Conservation (phyloP, 257 asterid species). For the Solanum clarkiae region DNA sequence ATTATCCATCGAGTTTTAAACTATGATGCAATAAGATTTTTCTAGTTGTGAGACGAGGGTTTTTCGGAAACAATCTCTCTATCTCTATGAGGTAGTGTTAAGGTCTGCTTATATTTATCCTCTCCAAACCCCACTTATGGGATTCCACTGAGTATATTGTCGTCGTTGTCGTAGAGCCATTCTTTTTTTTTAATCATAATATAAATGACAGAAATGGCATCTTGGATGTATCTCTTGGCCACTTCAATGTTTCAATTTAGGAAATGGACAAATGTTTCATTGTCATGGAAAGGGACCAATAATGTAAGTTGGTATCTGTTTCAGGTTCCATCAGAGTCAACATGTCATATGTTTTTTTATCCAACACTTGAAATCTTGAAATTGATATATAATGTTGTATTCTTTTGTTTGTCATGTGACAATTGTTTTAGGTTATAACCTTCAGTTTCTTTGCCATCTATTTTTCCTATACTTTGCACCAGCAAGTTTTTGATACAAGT, state of each 20-base stretch:
- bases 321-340: slow-evolving; percentile 40
- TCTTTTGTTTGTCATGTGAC: not conserved
- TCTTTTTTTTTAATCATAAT: not conserved
- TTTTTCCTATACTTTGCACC: not conserved
- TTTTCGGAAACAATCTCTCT: too few relatives aligned
- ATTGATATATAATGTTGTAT: not conserved
- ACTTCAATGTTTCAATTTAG: not conserved
- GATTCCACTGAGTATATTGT: too few relatives aligned
- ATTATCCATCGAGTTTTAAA: not conserved
- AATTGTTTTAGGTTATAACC: not conserved
- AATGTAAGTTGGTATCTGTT: slow-evolving; percentile 22
- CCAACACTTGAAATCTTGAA: not conserved
- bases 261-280: slow-evolving; percentile 21
- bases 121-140: too few relatives aligned
- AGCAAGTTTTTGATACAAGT: not conserved
- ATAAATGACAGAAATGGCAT: not conserved
- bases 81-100: too few relatives aligned
- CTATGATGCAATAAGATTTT: too few relatives aligned
- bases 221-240: not conserved
- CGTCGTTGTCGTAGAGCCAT: not conserved
- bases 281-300: slow-evolving; percentile 3
- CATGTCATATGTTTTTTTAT: slow-evolving; percentile 21
- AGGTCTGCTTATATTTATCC: too few relatives aligned
- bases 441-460: not conserved
- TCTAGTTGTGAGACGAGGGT: too few relatives aligned